A percentile compares a stretch with the other conserved stretches of the same genome.
phyloP scores from a whole-genome alignment of 106 monocot genomes.

The Chionographis japonica region DNA sequence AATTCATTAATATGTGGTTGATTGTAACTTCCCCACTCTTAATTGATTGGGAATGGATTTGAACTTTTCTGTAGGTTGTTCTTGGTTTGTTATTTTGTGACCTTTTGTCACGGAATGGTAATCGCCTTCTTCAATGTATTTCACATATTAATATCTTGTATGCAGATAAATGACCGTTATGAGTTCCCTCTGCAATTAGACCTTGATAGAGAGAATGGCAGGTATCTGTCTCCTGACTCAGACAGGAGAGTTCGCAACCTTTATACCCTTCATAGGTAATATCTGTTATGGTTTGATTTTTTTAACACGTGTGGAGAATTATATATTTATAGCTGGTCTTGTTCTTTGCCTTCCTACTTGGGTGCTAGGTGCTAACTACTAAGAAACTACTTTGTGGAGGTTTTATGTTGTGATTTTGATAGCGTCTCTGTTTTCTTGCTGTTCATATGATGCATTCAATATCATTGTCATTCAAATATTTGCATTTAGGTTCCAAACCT shows the following conservation, averaged over 20 bases:
- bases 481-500: no score
- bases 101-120: background rate
- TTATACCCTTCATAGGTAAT: slow-evolving; percentile 91
- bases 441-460: no score
- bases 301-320: background rate
- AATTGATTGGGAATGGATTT: no score
- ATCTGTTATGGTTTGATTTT: background rate
- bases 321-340: background rate
- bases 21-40: no score
- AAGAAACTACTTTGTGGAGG: no score
- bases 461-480: no score
- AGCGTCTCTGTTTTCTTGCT: no score
- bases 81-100: background rate
- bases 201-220: slow-evolving; percentile 90
- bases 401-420: no score
- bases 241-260: slow-evolving; percentile 81
- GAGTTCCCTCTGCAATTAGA: slow-evolving; percentile 92
- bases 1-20: no score
- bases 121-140: no score
- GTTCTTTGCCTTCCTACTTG: no score
- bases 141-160: slow-evolving; percentile 4
- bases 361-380: no score
- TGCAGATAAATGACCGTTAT: slow-evolving; percentile 97
- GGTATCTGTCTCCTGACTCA: slow-evolving; percentile 88
- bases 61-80: background rate